Conservation (phyloP, 1,284 basidiomycete species). For the Agaricales sp. region DNA sequence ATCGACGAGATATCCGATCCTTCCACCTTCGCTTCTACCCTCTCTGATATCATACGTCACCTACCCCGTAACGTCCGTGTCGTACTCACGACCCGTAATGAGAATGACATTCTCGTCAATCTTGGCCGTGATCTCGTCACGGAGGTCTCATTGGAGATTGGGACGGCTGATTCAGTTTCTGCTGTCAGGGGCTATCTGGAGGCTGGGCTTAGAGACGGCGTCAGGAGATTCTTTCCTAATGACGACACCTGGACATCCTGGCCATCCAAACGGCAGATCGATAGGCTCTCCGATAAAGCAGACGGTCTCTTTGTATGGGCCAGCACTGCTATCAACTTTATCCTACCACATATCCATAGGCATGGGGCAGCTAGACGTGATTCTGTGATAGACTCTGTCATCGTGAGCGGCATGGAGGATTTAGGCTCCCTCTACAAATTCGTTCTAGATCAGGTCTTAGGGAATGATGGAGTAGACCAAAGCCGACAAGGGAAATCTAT, state of each 20-base stretch:
- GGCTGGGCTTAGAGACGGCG: neutral
- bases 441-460: too few species aligned
- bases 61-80: neutral
- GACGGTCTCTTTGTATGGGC: neutral
- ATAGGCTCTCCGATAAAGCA: neutral
- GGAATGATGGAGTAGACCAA: too few species aligned
- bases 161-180: neutral
- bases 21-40: neutral
- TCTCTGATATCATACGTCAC: neutral
- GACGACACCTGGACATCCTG: neutral
- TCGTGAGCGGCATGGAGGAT: too few species aligned
- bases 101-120: neutral
- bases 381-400: too few species aligned
- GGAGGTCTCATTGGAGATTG: neutral
- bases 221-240: neutral
- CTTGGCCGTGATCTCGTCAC: neutral
- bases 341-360: neutral
- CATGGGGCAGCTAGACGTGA: too few species aligned
- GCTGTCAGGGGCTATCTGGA: neutral
- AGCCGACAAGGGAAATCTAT: too few species aligned
- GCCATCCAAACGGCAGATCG: neutral
- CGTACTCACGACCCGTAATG: neutral
- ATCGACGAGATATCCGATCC: neutral
- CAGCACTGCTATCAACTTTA: neutral
- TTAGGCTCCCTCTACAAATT: too few species aligned